Evolutionary conservation across 2,329 filamentous ascomycete genomes (phyloP).

Genomic region (Claviceps humidiphila): DNA sequence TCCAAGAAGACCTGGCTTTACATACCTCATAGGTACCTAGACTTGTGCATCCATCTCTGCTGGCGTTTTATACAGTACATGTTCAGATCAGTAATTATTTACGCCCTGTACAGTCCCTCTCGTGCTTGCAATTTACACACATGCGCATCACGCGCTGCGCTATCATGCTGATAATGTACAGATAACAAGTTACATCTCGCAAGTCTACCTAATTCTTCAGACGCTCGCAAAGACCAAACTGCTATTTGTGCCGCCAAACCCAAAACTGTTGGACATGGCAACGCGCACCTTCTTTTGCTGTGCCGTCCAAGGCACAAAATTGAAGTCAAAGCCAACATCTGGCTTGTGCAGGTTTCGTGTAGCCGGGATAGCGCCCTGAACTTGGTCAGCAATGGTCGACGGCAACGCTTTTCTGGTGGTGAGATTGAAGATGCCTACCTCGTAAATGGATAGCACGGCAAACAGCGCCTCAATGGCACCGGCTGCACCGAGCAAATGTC

Average conservation of each 20-base stretch:
- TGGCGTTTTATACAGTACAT: not conserved
- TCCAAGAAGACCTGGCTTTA: not conserved
- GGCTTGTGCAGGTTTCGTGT: conserved; percentile 68
- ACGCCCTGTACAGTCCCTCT: not conserved
- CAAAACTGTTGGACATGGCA: conserved; percentile 88
- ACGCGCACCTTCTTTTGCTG: conserved; percentile 61
- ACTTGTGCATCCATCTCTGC: not conserved
- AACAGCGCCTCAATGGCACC: conserved; percentile 86
- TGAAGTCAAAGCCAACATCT: conserved; percentile 60
- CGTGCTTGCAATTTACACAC: not conserved
- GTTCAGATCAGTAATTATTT: not conserved
- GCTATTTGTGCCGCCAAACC: conserved; percentile 94
- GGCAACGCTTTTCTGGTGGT: not conserved
- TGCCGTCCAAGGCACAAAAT: conserved; percentile 63
- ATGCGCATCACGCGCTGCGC: not conserved
- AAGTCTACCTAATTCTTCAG: not conserved
- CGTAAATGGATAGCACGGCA: conserved; percentile 60
- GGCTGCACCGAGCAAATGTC: conserved; percentile 82
- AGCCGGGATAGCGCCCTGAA: conserved; percentile 59
- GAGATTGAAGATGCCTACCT: conserved; percentile 41
- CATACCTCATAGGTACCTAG: too few species aligned
- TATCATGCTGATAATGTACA: too few species aligned
- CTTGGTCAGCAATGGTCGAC: not conserved
- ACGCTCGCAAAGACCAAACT: conserved; percentile 58
- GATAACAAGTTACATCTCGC: too few species aligned